A percentile compares a stretch with the other conserved stretches of the same genome.
phyloP scores from a whole-genome alignment of 139 green algal genomes.

The Micractinium sp. region DNA sequence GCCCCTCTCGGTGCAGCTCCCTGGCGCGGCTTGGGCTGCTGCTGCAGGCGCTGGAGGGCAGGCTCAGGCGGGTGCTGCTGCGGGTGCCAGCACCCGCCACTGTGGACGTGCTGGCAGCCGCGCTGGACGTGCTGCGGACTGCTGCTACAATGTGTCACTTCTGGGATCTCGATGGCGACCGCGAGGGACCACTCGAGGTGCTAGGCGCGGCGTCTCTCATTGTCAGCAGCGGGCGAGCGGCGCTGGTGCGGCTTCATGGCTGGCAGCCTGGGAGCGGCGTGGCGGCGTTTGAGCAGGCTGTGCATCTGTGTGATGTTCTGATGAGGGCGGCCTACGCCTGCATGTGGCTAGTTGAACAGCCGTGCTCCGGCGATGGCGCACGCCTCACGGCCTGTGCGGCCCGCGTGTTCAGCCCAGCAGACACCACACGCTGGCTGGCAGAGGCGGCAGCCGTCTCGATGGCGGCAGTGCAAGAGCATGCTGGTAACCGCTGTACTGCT shows the following conservation, averaged over 20 bases:
- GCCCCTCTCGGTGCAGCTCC: too few relatives aligned
- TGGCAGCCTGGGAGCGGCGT: too few relatives aligned
- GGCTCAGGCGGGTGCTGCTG: neutral
- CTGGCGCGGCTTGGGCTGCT: neutral
- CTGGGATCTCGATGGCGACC: neutral
- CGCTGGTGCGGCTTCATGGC: neutral
- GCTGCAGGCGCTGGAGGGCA: neutral
- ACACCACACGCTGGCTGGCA: neutral
- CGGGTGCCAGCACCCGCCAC: too few relatives aligned
- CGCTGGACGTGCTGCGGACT: neutral
- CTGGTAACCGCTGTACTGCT: too few relatives aligned
- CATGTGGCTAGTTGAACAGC: too few relatives aligned
- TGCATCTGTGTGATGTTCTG: too few relatives aligned
- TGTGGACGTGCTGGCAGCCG: neutral
- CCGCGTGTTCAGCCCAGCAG: neutral
- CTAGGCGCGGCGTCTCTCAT: neutral
- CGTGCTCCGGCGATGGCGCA: too few relatives aligned
- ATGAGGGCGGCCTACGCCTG: too few relatives aligned
- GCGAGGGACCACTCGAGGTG: neutral
- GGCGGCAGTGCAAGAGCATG: too few relatives aligned
- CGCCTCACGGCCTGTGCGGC: neutral
- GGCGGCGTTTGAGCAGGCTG: too few relatives aligned
- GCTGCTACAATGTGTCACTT: neutral
- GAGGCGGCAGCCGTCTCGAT: too few relatives aligned
- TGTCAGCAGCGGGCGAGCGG: neutral